Conservation (phyloP, 2,329 filamentous ascomycete species). For the Penicillium corylophilum region DNA sequence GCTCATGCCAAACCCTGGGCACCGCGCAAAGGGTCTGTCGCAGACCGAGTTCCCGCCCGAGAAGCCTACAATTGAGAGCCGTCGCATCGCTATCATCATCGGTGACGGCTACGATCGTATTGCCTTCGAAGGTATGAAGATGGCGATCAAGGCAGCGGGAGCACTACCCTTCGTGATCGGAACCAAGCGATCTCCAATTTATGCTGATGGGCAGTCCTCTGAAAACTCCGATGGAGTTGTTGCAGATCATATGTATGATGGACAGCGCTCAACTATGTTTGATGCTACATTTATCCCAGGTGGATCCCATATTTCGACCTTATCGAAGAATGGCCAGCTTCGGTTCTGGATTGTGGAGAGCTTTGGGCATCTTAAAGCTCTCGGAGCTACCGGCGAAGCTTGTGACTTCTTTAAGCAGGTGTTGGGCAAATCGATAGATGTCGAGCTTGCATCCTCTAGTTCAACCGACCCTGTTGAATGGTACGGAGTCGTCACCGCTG, state of each 20-base stretch:
- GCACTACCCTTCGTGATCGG: slow-evolving; percentile 73
- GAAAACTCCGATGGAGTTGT: background rate
- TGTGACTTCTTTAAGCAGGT: background rate
- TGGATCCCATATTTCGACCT: background rate
- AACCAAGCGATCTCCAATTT: slow-evolving; percentile 51
- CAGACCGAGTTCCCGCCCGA: slow-evolving; percentile 66
- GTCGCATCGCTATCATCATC: slow-evolving; percentile 72
- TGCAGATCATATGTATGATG: background rate
- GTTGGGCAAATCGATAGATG: background rate
- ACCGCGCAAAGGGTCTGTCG: slow-evolving; percentile 60
- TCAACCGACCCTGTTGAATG: background rate
- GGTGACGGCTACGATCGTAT: slow-evolving; percentile 71
- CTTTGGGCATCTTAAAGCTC: background rate
- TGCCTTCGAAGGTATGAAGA: slow-evolving; percentile 64
- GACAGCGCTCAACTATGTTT: background rate
- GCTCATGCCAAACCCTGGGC: slow-evolving; percentile 62
- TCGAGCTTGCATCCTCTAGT: background rate
- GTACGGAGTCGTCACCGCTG: slow-evolving; percentile 36
- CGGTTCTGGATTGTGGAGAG: background rate
- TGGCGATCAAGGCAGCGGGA: slow-evolving; percentile 59
- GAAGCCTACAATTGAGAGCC: slow-evolving; percentile 67
- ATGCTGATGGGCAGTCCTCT: background rate
- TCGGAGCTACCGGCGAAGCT: background rate
- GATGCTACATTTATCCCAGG: background rate
- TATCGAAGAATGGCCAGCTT: background rate